Percentiles rank a stretch among this genome's conserved stretches.
Conservation (phyloP, 164 flowering plant genomes). For the Tetrastigma voinierianum region DNA sequence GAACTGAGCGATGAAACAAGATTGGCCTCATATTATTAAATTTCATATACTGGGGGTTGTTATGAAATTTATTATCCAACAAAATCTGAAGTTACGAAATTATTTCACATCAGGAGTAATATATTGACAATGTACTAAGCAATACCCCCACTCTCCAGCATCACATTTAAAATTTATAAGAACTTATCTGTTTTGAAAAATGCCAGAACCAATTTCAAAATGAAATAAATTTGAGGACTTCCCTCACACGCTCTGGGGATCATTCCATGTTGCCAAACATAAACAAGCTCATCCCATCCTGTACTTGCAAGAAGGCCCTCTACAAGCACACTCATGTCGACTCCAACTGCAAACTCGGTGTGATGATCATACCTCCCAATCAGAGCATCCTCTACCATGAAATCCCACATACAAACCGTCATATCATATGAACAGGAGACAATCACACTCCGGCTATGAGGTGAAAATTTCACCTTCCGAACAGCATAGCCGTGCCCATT, state of each 20-base stretch:
- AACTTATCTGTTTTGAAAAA: neutral
- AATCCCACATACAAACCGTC: conserved; percentile 90
- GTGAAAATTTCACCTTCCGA: conserved; percentile 81
- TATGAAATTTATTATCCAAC: neutral
- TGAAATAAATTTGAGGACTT: neutral
- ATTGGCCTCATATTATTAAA: neutral
- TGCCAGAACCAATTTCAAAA: too few relatives aligned
- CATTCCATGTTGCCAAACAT: conserved; percentile 96
- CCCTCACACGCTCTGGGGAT: conserved; percentile 69
- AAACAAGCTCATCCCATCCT: conserved; percentile 95
- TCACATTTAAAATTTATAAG: neutral
- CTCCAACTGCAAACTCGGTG: conserved; percentile 90
- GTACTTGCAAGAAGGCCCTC: conserved; percentile 93
- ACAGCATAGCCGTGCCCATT: conserved; percentile 85
- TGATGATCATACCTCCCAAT: conserved; percentile 91
- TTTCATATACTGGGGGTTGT: conserved; percentile 4
- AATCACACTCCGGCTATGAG: conserved; percentile 59
- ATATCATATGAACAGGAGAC: conserved; percentile 94
- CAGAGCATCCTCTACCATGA: conserved; percentile 76
- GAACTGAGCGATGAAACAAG: neutral
- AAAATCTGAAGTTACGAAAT: neutral
- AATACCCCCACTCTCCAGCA: neutral
- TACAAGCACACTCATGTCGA: conserved; percentile 94
- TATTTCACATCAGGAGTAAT: neutral
- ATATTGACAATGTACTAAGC: neutral